Conservation (phyloP, 2,329 filamentous ascomycete species). For the Botrytis medusae region DNA sequence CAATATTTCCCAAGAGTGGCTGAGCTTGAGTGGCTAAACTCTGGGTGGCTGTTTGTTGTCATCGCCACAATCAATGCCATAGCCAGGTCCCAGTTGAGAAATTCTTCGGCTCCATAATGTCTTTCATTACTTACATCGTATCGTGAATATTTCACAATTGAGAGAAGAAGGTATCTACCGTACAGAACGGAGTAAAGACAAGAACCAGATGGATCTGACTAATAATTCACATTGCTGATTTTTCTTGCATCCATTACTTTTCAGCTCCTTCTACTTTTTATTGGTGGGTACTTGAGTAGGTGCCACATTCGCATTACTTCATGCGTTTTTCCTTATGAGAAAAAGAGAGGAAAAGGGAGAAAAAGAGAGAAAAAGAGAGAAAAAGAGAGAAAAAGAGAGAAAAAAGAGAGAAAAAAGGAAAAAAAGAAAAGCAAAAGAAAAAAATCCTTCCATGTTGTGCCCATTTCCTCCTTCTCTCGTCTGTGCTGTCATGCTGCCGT, state of each 20-base stretch:
- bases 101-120: not conserved
- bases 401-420: too few species aligned
- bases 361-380: not conserved
- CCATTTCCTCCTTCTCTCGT: not conserved
- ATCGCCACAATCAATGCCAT: constrained; percentile 1
- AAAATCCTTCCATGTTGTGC: not conserved
- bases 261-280: not conserved
- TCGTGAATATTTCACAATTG: not conserved
- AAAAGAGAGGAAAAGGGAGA: too few species aligned
- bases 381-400: too few species aligned
- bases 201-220: not conserved
- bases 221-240: not conserved
- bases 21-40: not conserved
- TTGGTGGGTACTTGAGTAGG: not conserved
- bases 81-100: not conserved
- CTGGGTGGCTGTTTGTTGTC: not conserved
- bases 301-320: not conserved
- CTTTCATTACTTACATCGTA: not conserved
- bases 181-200: not conserved
- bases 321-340: not conserved
- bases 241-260: not conserved
- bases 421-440: not conserved
- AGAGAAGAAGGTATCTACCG: not conserved
- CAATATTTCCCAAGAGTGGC: not conserved
- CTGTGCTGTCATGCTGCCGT: not conserved